Evolutionary conservation across 495 filamentous ascomycete species (phyloP), one percentile per base, ranked within the genome.

Genomic region (Clavariopsis aquatica): DNA sequence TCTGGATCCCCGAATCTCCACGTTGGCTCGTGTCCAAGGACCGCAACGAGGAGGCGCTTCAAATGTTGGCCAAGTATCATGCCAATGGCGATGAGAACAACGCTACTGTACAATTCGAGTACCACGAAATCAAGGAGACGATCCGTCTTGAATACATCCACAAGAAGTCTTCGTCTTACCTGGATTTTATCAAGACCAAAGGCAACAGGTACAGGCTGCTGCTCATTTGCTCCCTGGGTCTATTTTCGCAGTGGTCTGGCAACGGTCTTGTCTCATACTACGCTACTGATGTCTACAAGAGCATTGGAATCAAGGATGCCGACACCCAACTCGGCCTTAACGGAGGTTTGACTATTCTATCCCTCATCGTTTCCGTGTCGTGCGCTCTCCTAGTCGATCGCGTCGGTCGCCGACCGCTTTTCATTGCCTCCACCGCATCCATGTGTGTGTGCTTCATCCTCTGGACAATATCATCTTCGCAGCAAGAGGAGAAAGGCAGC

Each of bases 121-220:
- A 69, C 66, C 64, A 60, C 71, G 73, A 75, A 62, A 72, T 75
- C 60, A 60, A 68, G 64, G 63, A 81, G 68, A 57, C 75, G 65
- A 47, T 74, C 62, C 49, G 77, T 68, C 49, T 77, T 66, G 78
- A 72, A 72, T 66, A 73, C 51, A 73, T 77, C 68, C 66, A 72
- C 31, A 67, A 71, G 26, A 75, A 79, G 49, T 69, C 70, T 56
- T 73, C 60, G 26, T 65, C 72, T 43, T 82, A 75, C 68, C 53
- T 68, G 36, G 85, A 89, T 64, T 85, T 90, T 77, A 76, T 90
- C 78, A 75, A 75, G 49, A 89, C 87, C 59, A 83, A 81, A 72
- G 87, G 88, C 60, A 92, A 91, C 77, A 60, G 72, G 17, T 69
- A 73, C 58, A 56, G 69, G 12, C 41, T 70, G 7, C 6, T 70